phyloP scores from a whole-genome alignment of 257 asterid species.

The Nicotiana knightiana region DNA sequence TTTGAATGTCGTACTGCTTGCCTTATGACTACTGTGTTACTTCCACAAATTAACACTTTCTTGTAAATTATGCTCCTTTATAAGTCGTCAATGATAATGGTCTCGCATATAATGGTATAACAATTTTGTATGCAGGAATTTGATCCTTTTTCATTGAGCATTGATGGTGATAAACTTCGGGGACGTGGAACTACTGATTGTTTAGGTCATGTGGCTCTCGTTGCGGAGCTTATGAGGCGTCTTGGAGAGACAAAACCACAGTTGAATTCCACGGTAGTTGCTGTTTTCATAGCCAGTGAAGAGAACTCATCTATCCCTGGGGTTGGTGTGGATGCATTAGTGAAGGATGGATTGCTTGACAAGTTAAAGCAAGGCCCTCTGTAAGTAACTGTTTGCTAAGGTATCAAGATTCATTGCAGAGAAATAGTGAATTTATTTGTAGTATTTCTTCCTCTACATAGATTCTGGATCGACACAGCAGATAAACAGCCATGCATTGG shows the following conservation, averaged over 20 bases:
- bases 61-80: background rate
- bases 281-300: constrained; percentile 96
- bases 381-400: constrained; percentile 35
- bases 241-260: constrained; percentile 79
- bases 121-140: constrained; percentile 53
- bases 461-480: constrained; percentile 99
- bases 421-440: background rate
- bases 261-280: constrained; percentile 77
- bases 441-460: constrained; percentile 22
- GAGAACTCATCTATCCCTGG: constrained; percentile 97
- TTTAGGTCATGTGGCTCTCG: constrained; percentile 96
- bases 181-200: constrained; percentile 99
- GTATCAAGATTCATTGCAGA: background rate
- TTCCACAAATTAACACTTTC: background rate
- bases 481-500: constrained; percentile 99
- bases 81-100: background rate
- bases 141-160: constrained; percentile 84
- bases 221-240: constrained; percentile 74
- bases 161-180: constrained; percentile 81
- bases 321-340: constrained; percentile 94
- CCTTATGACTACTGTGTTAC: background rate
- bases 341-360: constrained; percentile 76
- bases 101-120: background rate
- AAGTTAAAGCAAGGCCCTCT: constrained; percentile 80
- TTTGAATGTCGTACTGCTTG: background rate